Conservation (phyloP, 2,329 filamentous ascomycete genomes). For the Fusarium stilboides region DNA sequence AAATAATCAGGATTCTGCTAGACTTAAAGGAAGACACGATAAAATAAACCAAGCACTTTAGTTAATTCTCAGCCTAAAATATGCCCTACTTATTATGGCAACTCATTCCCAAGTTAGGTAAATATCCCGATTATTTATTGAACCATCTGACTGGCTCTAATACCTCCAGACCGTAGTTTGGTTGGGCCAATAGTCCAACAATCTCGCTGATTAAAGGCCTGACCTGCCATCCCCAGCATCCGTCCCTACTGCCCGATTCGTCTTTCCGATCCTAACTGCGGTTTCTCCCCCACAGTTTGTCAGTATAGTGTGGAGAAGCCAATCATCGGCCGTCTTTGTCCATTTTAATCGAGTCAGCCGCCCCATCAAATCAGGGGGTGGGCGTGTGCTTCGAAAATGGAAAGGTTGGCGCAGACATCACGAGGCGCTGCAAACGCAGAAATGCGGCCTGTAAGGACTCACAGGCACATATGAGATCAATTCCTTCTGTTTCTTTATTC, state of each 20-base stretch:
- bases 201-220: conserved; percentile 16
- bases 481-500: conserved; percentile 2
- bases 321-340: conserved; percentile 37
- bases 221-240: conserved; percentile 38
- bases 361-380: conserved; percentile 34
- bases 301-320: conserved; percentile 49
- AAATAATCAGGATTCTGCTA: no score
- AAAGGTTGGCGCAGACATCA: conserved; percentile 44
- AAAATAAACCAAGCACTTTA: no score
- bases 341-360: conserved; percentile 45
- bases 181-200: conserved; percentile 8
- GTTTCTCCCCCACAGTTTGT: conserved; percentile 47
- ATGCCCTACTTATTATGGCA: no score
- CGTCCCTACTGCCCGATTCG: conserved; percentile 39
- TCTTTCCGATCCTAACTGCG: conserved; percentile 33
- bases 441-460: conserved; percentile 41
- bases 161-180: neutral
- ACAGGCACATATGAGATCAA: neutral
- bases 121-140: no score
- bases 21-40: no score
- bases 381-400: conserved; percentile 19
- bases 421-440: conserved; percentile 46
- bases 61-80: no score
- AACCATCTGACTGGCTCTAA: neutral
- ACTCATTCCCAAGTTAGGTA: no score